Percentiles rank a stretch among this genome's conserved stretches.
Evolutionary conservation across 805 yeast genomes (phyloP).

Genomic region (Kurtzmaniella cleridarum): DNA sequence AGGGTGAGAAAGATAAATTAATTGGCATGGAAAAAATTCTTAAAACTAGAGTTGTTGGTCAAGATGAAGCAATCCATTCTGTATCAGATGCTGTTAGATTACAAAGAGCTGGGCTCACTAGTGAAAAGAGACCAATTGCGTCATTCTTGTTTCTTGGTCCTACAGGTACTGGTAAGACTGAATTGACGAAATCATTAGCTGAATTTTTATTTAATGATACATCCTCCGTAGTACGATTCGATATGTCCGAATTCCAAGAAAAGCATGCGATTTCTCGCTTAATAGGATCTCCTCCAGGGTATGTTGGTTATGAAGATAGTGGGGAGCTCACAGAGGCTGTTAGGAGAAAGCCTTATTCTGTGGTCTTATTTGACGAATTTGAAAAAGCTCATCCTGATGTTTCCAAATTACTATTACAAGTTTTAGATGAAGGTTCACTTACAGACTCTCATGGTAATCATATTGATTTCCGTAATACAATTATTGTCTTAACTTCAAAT

Average conservation of each 20-base stretch:
- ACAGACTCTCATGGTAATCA: constrained; percentile 95
- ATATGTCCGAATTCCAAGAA: constrained; percentile 98
- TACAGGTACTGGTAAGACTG: constrained; percentile 98
- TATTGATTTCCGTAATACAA: constrained; percentile 90
- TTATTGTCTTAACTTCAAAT: constrained; percentile 94
- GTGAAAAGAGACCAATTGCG: constrained; percentile 92
- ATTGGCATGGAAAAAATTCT: constrained; percentile 80
- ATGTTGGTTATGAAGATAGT: constrained; percentile 91
- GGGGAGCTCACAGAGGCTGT: constrained; percentile 97
- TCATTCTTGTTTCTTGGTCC: constrained; percentile 97
- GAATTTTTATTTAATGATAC: constrained; percentile 89
- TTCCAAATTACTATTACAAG: constrained; percentile 86
- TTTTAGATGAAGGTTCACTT: constrained; percentile 88
- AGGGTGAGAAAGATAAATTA: constrained; percentile 90
- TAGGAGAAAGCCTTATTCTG: constrained; percentile 90
- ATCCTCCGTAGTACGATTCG: constrained; percentile 81
- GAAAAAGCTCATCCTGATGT: constrained; percentile 97
- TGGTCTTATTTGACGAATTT: constrained; percentile 89
- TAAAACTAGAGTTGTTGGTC: constrained; percentile 82
- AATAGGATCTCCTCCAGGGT: constrained; percentile 98
- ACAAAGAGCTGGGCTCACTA: constrained; percentile 94
- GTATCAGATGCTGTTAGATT: constrained; percentile 91
- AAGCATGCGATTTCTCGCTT: constrained; percentile 85
- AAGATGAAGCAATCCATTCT: constrained; percentile 88
- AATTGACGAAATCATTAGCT: constrained; percentile 86